Evolutionary conservation across 208 protist genomes (phyloP), one percentile per base, ranked within the genome.

Genomic region (Endotrypanum monterogeii): DNA sequence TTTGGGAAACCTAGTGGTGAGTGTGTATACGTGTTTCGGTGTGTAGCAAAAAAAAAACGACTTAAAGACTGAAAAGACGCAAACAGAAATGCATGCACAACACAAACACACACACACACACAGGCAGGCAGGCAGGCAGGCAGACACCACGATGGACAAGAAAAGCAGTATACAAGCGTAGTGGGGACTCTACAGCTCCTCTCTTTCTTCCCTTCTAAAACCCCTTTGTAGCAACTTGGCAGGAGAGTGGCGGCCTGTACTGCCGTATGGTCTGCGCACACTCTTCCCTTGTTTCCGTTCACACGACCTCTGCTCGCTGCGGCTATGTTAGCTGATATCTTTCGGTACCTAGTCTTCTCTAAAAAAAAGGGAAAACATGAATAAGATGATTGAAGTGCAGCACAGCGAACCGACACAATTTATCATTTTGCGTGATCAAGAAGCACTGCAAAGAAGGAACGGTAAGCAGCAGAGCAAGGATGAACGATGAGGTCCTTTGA

Each of bases 31-130:
- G 32, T 28, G 28, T 37, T 23, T 20, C 35, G 5, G 55, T 60
- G 12, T n/a, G 9, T 8, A 18, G 57, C 28, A 18, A n/a, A 35
- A 12, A 8, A 62, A 62, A 23, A 39, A 23, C n/a, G n/a, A n/a
- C n/a, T 25, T 50, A 6, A 44, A 48, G 11, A 35, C 18, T 35
- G 50, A 3, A 7, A 1, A 48, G 8, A 62, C 18, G 18, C 12
- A 63, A 35, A 48, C n/a, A 54, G 37, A 73, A 39, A 62, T 9
- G 44, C 51, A 60, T 30, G 54, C 66, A 58, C 50, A 58, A 23
- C n/a, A 54, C 23, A 73, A 39, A 62, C 20, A 30, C 51, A 60
- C 50, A 37, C 66, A 58, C 50, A 58, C 20, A 62, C 18, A 18
- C 12, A 63, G 52, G 46, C n/a, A 54, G 37, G 63, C 23, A 62